These are phyloP conservation scores for Gynochthodes officinalis DNA, from an alignment of 257 asterid genomes.

Conservation along the genomic window DNA sequence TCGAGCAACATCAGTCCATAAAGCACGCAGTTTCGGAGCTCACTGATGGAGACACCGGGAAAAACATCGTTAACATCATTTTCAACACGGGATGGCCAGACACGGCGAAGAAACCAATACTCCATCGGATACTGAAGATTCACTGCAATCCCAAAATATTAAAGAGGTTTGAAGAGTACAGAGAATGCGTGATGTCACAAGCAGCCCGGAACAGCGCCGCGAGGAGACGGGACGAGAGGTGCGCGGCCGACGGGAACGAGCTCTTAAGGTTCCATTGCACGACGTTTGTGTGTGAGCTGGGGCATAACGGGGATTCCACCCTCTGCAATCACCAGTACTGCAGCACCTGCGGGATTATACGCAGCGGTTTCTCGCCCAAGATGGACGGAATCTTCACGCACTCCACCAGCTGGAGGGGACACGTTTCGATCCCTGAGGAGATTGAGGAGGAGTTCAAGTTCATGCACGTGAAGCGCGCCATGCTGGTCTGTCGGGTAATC, in stretches of 20 bases:
- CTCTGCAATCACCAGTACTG: slow-evolving; percentile 63
- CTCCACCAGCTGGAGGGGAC: slow-evolving; percentile 74
- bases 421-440: slow-evolving; percentile 69
- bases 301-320: slow-evolving; percentile 38
- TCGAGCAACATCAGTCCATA: slow-evolving; percentile 57
- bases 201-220: slow-evolving; percentile 32
- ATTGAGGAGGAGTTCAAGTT: slow-evolving; percentile 78
- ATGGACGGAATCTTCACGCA: slow-evolving; percentile 74
- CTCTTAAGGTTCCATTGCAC: slow-evolving; percentile 71
- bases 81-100: slow-evolving; percentile 87
- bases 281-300: slow-evolving; percentile 62
- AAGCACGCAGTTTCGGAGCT: slow-evolving; percentile 73
- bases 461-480: slow-evolving; percentile 72
- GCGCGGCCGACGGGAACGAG: slow-evolving; percentile 88
- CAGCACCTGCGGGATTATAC: slow-evolving; percentile 65
- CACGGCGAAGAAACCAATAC: slow-evolving; percentile 25
- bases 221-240: slow-evolving; percentile 44
- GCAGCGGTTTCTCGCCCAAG: slow-evolving; percentile 70
- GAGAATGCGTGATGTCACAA: slow-evolving; percentile 56
- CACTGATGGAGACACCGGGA: slow-evolving; percentile 57
- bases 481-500: slow-evolving; percentile 74
- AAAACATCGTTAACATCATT: slow-evolving; percentile 72
- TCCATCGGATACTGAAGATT: slow-evolving; percentile 75
- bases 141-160: slow-evolving; percentile 55
- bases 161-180: slow-evolving; percentile 62